These are phyloP conservation scores for Thermothelomyces thermophilus DNA, from an alignment of 2,329 filamentous ascomycete genomes.

Conservation along the genomic window DNA sequence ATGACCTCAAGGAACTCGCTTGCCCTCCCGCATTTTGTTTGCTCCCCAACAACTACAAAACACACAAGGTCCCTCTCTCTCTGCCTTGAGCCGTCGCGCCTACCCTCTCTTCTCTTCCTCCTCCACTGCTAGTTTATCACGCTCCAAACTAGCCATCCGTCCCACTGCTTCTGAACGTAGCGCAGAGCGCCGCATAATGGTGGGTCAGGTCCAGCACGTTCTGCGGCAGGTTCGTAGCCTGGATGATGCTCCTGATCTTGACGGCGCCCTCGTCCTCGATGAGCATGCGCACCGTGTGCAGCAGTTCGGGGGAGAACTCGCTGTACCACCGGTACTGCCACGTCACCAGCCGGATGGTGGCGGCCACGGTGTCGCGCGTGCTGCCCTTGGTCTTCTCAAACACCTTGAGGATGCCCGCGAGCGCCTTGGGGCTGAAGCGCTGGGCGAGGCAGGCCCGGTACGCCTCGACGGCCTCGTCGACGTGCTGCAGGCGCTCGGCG, in stretches of 20 bases:
- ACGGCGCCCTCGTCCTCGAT: constrained; percentile 98
- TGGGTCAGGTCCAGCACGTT: constrained; percentile 90
- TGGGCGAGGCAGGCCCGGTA: constrained; percentile 82
- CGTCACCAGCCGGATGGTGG: constrained; percentile 85
- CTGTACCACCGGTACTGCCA: constrained; percentile 99
- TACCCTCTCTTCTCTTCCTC: not conserved
- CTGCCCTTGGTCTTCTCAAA: constrained; percentile 67
- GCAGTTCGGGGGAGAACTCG: constrained; percentile 89
- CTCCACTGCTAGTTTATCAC: not conserved
- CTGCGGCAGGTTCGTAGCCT: constrained; percentile 89
- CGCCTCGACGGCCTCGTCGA: constrained; percentile 85
- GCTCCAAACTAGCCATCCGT: constrained; percentile 59
- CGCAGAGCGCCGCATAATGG: constrained; percentile 90
- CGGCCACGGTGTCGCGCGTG: constrained; percentile 71
- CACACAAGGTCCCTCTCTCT: too few relatives aligned
- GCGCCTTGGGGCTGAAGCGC: constrained; percentile 88
- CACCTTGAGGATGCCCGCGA: constrained; percentile 73
- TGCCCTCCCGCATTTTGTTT: too few relatives aligned
- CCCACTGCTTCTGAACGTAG: constrained; percentile 89
- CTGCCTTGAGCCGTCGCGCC: too few relatives aligned
- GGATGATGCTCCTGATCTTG: constrained; percentile 94
- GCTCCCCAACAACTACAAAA: not conserved
- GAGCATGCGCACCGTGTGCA: constrained; percentile 80
- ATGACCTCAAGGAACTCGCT: too few relatives aligned
- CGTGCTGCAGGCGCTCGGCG: constrained; percentile 86